Conservation (phyloP, 169 alveolate genomes). For the Eimeria necatrix region DNA sequence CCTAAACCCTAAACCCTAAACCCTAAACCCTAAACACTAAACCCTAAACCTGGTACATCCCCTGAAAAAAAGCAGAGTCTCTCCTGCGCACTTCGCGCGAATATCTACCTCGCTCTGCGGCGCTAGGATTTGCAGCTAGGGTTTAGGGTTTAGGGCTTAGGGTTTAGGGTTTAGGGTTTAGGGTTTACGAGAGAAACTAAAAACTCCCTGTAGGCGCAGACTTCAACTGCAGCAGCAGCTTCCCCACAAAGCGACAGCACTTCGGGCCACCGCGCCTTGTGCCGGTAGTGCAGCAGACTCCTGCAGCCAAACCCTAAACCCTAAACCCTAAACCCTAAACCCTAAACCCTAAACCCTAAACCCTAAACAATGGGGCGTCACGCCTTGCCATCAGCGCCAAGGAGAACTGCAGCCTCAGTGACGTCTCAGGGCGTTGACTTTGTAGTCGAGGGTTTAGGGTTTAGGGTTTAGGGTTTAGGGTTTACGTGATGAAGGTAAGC, state of each 20-base stretch:
- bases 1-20: constrained; percentile 29
- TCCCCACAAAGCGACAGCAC: not conserved
- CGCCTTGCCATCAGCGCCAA: not conserved
- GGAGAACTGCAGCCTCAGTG: not conserved
- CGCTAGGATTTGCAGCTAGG: not conserved
- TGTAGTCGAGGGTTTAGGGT: too few relatives aligned
- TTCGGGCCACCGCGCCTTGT: constrained; percentile 18
- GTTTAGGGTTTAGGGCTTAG: constrained; percentile 30
- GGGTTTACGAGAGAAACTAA: not conserved
- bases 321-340: constrained; percentile 39
- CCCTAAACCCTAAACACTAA: not conserved
- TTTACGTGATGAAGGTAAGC: not conserved
- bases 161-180: not conserved
- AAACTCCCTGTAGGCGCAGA: not conserved
- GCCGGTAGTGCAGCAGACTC: constrained; percentile 36
- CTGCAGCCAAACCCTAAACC: not conserved
- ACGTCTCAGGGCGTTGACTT: too few relatives aligned
- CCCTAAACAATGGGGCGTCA: not conserved
- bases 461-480: constrained; percentile 46
- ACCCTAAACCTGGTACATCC: not conserved
- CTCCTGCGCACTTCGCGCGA: too few relatives aligned
- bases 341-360: not conserved
- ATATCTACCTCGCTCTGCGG: too few relatives aligned
- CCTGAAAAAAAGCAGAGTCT: too few relatives aligned
- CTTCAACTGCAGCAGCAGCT: not conserved